Conservation (phyloP, 2,329 filamentous ascomycete genomes). For the Alternaria gansuensis region DNA sequence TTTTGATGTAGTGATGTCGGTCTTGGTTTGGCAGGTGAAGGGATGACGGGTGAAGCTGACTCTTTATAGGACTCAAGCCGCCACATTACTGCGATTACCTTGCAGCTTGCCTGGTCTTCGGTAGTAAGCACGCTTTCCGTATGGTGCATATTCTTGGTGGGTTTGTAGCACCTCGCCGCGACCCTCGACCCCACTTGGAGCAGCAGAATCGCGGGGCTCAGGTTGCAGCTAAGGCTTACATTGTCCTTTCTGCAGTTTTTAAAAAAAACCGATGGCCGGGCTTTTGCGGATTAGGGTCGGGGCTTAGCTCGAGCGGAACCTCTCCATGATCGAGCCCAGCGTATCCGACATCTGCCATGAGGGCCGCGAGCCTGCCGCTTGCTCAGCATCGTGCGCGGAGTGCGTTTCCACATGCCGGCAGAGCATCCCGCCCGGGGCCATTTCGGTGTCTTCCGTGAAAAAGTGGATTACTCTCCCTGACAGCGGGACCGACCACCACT, state of each 20-base stretch:
- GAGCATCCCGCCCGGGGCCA: slow-evolving; percentile 3
- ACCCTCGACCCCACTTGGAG: slow-evolving; percentile 26
- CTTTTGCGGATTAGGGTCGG: background rate
- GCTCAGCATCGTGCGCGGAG: background rate
- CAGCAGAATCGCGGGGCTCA: slow-evolving; percentile 29
- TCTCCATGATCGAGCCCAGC: too few relatives aligned
- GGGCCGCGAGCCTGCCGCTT: background rate
- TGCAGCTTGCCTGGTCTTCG: slow-evolving; percentile 1
- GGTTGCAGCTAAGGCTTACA: slow-evolving; percentile 9
- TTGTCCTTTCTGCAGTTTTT: background rate
- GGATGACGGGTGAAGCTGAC: background rate
- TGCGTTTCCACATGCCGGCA: background rate
- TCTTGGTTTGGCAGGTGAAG: background rate
- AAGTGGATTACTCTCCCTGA: slow-evolving; percentile 3
- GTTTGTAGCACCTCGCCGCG: slow-evolving; percentile 13
- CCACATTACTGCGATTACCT: background rate
- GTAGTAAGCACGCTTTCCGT: background rate
- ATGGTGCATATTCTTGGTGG: background rate
- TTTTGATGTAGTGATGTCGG: background rate
- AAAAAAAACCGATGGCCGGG: background rate
- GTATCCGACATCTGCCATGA: too few relatives aligned
- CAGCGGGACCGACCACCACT: background rate
- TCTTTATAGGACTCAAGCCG: slow-evolving; percentile 14
- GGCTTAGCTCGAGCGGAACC: background rate
- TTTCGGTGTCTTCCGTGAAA: background rate